Conservation (phyloP, 805 yeast genomes). For the Starmerella khaoyaiensis region DNA sequence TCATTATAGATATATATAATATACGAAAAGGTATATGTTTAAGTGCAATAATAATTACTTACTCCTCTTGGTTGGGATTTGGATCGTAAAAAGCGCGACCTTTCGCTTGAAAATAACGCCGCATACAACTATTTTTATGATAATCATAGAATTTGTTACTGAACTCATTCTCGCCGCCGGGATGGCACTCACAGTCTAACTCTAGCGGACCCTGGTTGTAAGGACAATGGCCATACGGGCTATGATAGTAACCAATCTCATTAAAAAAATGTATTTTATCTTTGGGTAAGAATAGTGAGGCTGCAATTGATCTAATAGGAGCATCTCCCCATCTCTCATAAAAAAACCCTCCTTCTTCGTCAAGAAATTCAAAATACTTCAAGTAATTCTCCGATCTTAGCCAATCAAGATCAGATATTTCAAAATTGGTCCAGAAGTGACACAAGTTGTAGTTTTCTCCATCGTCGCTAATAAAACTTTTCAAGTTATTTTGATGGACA, state of each 20-base stretch:
- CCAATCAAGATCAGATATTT: slow-evolving; percentile 58
- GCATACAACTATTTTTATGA: slow-evolving; percentile 20
- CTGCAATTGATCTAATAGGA: slow-evolving; percentile 80
- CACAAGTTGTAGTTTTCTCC: slow-evolving; percentile 67
- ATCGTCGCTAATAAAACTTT: slow-evolving; percentile 56
- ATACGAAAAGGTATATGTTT: too few species aligned
- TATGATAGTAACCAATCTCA: slow-evolving; percentile 62
- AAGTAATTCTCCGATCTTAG: slow-evolving; percentile 63
- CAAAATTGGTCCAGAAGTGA: slow-evolving; percentile 85
- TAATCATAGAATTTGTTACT: slow-evolving; percentile 16
- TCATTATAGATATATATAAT: too few species aligned
- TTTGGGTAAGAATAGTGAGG: slow-evolving; percentile 58
- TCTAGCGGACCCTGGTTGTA: slow-evolving; percentile 36
- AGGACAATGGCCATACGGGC: slow-evolving; percentile 62
- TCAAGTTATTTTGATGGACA: slow-evolving; percentile 43
- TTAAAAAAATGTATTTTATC: slow-evolving; percentile 66
- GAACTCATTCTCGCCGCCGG: slow-evolving; percentile 15
- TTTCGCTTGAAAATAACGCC: slow-evolving; percentile 19
- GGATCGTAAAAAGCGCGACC: slow-evolving; percentile 13
- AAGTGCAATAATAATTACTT: too few species aligned
- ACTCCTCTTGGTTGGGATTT: slow-evolving; percentile 9
- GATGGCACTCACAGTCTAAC: slow-evolving; percentile 45
- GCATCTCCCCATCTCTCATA: slow-evolving; percentile 96
- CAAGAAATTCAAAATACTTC: slow-evolving; percentile 60
- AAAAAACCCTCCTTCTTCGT: slow-evolving; percentile 79